A percentile compares a stretch with the other conserved stretches of the same genome.
These are phyloP conservation scores for Cyberlindnera maritima DNA, from an alignment of 805 yeast genomes.

Conservation along the genomic window DNA sequence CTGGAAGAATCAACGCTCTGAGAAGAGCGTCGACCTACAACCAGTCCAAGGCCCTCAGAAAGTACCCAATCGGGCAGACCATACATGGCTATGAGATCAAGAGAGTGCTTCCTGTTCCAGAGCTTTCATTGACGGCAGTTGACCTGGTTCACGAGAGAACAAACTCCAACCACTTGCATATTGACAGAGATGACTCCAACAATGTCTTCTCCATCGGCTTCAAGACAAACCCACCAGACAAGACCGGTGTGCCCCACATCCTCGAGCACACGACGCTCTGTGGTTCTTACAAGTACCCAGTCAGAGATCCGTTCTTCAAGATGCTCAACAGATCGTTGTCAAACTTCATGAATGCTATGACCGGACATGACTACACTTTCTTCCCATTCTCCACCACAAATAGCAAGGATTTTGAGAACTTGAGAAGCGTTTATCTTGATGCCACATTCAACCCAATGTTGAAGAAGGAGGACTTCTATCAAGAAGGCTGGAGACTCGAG, in stretches of 20 bases:
- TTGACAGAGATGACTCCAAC: conserved; percentile 78
- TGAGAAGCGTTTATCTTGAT: conserved; percentile 85
- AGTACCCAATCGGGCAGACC: conserved; percentile 62
- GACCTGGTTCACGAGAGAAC: conserved; percentile 64
- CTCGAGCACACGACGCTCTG: conserved; percentile 94
- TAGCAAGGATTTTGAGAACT: conserved; percentile 70
- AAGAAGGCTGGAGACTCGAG: conserved; percentile 98
- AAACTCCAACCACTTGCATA: conserved; percentile 80
- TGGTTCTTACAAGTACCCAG: conserved; percentile 89
- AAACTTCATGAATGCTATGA: conserved; percentile 98
- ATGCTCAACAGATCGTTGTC: conserved; percentile 94
- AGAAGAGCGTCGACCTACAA: conserved; percentile 28
- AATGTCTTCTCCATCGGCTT: conserved; percentile 88
- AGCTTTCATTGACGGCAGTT: conserved; percentile 76
- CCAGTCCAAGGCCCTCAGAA: conserved; percentile 36
- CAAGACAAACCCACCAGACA: conserved; percentile 91
- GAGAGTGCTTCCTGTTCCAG: conserved; percentile 71
- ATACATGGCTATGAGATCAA: conserved; percentile 67
- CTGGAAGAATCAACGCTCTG: conserved; percentile 1
- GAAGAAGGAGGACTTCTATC: conserved; percentile 77
- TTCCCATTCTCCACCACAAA: conserved; percentile 97
- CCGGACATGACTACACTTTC: conserved; percentile 94
- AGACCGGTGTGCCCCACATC: conserved; percentile 96
- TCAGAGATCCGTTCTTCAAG: conserved; percentile 95
- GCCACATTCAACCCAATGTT: conserved; percentile 82